Evolutionary conservation across 495 filamentous ascomycete genomes (phyloP).

Genomic region (Penicillium bialowiezense): DNA sequence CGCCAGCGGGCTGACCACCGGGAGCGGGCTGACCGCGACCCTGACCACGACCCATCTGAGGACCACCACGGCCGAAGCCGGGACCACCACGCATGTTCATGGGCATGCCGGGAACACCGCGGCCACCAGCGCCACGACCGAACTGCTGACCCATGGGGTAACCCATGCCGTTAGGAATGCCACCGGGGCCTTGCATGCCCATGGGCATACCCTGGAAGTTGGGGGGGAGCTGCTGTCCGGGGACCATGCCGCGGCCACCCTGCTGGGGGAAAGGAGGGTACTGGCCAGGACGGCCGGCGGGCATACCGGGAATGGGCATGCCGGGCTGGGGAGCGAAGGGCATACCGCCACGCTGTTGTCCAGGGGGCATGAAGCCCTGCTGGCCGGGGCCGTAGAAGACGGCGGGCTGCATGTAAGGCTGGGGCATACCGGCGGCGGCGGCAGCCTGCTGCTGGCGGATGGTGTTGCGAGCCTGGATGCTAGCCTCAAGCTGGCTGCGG

Average conservation of each 20-base stretch:
- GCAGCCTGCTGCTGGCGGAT: conserved; percentile 97
- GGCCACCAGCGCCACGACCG: conserved; percentile 70
- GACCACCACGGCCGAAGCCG: conserved; percentile 52
- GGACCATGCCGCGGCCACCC: conserved; percentile 76
- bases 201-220: conserved; percentile 80
- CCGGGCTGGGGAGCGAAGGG: conserved; percentile 79
- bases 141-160: conserved; percentile 54
- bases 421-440: conserved; percentile 86
- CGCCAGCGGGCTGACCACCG: conserved; percentile 28
- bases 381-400: conserved; percentile 88
- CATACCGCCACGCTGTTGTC: conserved; percentile 74
- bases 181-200: conserved; percentile 64
- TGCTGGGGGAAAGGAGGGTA: conserved; percentile 82
- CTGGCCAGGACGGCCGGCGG: conserved; percentile 78
- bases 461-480: conserved; percentile 98
- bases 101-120: conserved; percentile 72
- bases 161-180: conserved; percentile 52
- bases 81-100: conserved; percentile 73
- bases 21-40: conserved; percentile 40
- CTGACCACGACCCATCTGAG: conserved; percentile 52
- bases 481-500: conserved; percentile 97
- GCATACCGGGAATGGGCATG: conserved; percentile 78
- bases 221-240: conserved; percentile 74
- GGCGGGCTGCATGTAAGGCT: conserved; percentile 78
- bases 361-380: conserved; percentile 74